Evolutionary conservation across 257 asterid species (phyloP).

Genomic region (Craterostigma plantagineum): DNA sequence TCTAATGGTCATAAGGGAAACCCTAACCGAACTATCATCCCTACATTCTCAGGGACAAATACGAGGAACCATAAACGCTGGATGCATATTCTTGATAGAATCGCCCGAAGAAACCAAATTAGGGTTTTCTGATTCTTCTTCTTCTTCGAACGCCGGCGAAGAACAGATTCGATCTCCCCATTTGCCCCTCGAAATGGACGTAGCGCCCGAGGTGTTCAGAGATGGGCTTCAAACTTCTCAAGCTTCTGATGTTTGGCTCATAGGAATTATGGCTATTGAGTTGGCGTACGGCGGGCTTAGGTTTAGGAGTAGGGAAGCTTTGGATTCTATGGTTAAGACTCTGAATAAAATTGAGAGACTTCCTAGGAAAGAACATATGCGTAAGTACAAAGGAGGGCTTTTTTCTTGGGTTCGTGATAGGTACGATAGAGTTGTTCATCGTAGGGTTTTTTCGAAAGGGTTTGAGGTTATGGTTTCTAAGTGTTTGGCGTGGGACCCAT

Average conservation of each 20-base stretch:
- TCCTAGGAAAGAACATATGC: not conserved
- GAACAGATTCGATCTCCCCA: not conserved
- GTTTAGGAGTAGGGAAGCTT: not conserved
- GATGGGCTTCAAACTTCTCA: no score
- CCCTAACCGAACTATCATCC: not conserved
- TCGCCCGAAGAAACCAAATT: conserved; percentile 6
- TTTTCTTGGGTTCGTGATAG: not conserved
- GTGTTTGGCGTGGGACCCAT: conserved; percentile 7
- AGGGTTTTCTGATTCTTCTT: conserved; percentile 1
- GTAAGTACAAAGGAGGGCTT: not conserved
- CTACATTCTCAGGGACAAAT: not conserved
- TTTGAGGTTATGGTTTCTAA: conserved; percentile 5
- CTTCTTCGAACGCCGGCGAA: not conserved
- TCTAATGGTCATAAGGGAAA: conserved; percentile 1
- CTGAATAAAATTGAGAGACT: not conserved
- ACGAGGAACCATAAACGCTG: conserved; percentile 9
- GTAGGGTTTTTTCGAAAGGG: not conserved
- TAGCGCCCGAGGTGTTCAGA: conserved; percentile 1
- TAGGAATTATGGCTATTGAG: conserved; percentile 11
- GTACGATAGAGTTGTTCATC: not conserved
- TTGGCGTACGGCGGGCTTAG: conserved; percentile 3
- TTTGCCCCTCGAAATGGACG: not conserved
- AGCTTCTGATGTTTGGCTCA: conserved; percentile 8
- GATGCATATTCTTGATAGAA: conserved; percentile 1
- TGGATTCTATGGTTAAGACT: not conserved